Evolutionary conservation across 352 stramenopile species (phyloP).

Genomic region (Sclerospora graminicola): DNA sequence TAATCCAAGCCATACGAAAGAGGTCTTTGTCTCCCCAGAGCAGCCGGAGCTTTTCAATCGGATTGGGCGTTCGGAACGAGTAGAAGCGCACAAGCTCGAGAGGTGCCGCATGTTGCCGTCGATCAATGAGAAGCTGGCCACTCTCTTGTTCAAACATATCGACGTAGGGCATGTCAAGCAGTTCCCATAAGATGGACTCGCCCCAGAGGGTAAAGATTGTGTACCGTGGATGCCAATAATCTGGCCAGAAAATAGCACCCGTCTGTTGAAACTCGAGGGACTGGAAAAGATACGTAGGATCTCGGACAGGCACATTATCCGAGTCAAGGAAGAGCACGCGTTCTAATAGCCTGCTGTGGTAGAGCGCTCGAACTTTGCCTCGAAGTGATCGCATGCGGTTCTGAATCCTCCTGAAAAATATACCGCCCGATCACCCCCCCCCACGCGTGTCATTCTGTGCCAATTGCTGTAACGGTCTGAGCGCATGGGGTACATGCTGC

Average conservation of each 20-base stretch:
- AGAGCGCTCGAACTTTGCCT: constrained; percentile 40
- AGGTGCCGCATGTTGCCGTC: constrained; percentile 14
- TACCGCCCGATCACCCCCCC: constrained; percentile 8
- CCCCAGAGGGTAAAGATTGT: constrained; percentile 41
- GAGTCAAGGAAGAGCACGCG: constrained; percentile 40
- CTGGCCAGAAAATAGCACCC: constrained; percentile 47
- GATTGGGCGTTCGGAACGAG: constrained; percentile 20
- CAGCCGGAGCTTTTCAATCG: constrained; percentile 24
- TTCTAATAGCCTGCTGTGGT: constrained; percentile 30
- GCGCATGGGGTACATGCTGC: constrained; percentile 9
- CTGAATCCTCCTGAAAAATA: constrained; percentile 14
- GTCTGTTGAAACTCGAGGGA: constrained; percentile 22
- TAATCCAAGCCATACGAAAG: constrained; percentile 47
- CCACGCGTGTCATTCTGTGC: constrained; percentile 7
- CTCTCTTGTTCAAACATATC: constrained; percentile 40
- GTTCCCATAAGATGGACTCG: constrained; percentile 36
- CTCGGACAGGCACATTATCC: constrained; percentile 38
- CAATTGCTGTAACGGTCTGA: constrained; percentile 17
- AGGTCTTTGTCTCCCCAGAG: constrained; percentile 25
- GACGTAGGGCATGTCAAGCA: constrained; percentile 29
- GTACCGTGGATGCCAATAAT: constrained; percentile 40
- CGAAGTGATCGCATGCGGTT: constrained; percentile 25
- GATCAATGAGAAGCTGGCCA: constrained; percentile 39
- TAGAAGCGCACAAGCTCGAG: constrained; percentile 23
- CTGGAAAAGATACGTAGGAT: constrained; percentile 26